phyloP scores from a whole-genome alignment of 768 basidiomycete species.

The Lepiota venenata region DNA sequence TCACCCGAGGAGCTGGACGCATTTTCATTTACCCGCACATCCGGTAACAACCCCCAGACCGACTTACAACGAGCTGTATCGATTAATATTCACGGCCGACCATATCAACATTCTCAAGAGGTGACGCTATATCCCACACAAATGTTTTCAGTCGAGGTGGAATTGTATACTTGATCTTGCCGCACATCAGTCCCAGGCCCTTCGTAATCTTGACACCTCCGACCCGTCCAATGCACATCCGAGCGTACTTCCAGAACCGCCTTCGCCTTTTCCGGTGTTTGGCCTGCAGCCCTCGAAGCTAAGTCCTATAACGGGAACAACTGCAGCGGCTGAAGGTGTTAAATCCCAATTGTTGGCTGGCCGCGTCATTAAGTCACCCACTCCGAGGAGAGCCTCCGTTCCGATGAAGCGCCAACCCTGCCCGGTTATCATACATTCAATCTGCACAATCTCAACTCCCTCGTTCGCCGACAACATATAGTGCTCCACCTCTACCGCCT shows the following conservation, averaged over 20 bases:
- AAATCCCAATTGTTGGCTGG: conserved; percentile 5
- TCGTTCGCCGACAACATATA: conserved; percentile 55
- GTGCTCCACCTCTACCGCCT: conserved; percentile 32
- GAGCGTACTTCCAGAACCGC: conserved; percentile 65
- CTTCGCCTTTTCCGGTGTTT: conserved; percentile 71
- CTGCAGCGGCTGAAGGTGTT: conserved; percentile 12
- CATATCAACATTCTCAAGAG: conserved; percentile 38
- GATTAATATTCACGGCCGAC: conserved; percentile 76
- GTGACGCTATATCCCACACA: conserved; percentile 55
- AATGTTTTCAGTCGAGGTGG: conserved; percentile 83
- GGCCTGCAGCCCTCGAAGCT: conserved; percentile 17
- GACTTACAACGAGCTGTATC: conserved; percentile 75
- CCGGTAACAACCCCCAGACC: conserved; percentile 20
- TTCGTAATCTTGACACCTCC: conserved; percentile 27
- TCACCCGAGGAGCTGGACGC: conserved; percentile 56
- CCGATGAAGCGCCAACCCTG: conserved; percentile 17
- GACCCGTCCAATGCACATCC: conserved; percentile 29
- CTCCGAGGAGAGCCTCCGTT: conserved; percentile 10
- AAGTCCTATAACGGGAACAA: background rate
- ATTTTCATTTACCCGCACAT: conserved; percentile 29
- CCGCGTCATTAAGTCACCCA: background rate
- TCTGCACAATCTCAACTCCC: conserved; percentile 27
- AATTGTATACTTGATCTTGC: conserved; percentile 85
- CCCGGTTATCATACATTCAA: conserved; percentile 7
- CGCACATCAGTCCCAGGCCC: conserved; percentile 28